Percentiles rank a stretch among this genome's conserved stretches.
Evolutionary conservation across 345 rosid species (phyloP).

Genomic region (Erysimum cheiranthoides): DNA sequence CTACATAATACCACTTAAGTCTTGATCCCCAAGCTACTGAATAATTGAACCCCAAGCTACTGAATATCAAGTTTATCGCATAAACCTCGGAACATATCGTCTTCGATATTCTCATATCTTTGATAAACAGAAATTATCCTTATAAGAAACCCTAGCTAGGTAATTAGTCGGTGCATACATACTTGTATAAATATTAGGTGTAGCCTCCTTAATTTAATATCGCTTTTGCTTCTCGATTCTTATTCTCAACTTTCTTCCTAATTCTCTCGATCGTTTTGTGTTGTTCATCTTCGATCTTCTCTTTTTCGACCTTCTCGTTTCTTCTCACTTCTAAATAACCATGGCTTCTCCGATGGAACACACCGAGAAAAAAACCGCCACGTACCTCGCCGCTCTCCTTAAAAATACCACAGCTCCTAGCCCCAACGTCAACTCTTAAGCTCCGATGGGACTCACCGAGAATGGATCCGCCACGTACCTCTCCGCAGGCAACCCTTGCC

Average conservation of each 20-base stretch:
- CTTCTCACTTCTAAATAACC: background rate
- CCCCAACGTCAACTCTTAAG: background rate
- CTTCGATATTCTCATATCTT: no score
- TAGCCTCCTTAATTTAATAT: background rate
- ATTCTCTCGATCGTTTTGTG: background rate
- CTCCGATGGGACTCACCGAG: background rate
- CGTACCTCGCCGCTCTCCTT: background rate
- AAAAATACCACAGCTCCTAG: background rate
- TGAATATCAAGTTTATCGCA: no score
- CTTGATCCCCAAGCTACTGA: no score
- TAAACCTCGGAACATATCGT: no score
- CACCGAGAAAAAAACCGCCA: no score
- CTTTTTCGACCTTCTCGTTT: background rate
- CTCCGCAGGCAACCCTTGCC: background rate
- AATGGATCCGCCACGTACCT: background rate
- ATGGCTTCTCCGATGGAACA: background rate
- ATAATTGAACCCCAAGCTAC: no score
- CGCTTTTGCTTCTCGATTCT: background rate
- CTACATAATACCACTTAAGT: no score
- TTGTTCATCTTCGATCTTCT: background rate
- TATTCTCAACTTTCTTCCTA: background rate
- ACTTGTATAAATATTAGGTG: background rate
- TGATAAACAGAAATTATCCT: no score
- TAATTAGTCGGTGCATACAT: background rate
- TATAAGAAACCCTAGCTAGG: background rate